A percentile compares a stretch with the other conserved stretches of the same genome.
Conservation (phyloP, 805 yeast genomes). For the Millerozyma acaciae region DNA sequence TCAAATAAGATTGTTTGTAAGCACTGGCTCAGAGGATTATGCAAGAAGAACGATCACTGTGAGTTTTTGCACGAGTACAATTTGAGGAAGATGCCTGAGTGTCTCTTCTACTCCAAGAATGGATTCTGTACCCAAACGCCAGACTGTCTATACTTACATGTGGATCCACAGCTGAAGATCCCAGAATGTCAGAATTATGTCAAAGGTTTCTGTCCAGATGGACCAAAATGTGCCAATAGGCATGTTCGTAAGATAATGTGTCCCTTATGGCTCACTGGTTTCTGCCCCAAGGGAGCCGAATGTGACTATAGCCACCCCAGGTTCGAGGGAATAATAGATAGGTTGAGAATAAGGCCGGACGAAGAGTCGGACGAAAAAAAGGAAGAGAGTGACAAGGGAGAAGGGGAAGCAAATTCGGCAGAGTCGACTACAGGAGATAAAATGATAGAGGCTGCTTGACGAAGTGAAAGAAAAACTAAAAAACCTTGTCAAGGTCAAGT, state of each 20-base stretch:
- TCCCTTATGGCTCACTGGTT: slow-evolving; percentile 79
- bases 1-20: slow-evolving; percentile 78
- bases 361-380: slow-evolving; percentile 22
- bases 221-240: slow-evolving; percentile 78
- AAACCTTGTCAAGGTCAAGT: neutral
- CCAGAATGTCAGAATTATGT: slow-evolving; percentile 84
- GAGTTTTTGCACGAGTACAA: slow-evolving; percentile 96
- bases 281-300: slow-evolving; percentile 84
- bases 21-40: slow-evolving; percentile 96
- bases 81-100: slow-evolving; percentile 93
- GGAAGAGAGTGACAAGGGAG: slow-evolving; percentile 3
- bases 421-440: neutral
- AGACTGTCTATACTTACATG: slow-evolving; percentile 89
- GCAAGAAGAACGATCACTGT: slow-evolving; percentile 95
- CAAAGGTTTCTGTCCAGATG: slow-evolving; percentile 87
- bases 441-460: slow-evolving; percentile 4
- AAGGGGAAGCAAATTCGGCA: slow-evolving; percentile 5
- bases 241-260: slow-evolving; percentile 78
- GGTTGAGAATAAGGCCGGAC: slow-evolving; percentile 43
- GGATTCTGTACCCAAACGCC: slow-evolving; percentile 90
- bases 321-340: slow-evolving; percentile 47
- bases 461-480: slow-evolving; percentile 3
- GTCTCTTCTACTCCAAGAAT: slow-evolving; percentile 77
- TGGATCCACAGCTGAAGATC: slow-evolving; percentile 84
- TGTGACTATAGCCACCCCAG: slow-evolving; percentile 84